Percentiles rank a stretch among this genome's conserved stretches.
Evolutionary conservation across 768 basidiomycete species (phyloP).

Genomic region (Boletus subcaerulescens): DNA sequence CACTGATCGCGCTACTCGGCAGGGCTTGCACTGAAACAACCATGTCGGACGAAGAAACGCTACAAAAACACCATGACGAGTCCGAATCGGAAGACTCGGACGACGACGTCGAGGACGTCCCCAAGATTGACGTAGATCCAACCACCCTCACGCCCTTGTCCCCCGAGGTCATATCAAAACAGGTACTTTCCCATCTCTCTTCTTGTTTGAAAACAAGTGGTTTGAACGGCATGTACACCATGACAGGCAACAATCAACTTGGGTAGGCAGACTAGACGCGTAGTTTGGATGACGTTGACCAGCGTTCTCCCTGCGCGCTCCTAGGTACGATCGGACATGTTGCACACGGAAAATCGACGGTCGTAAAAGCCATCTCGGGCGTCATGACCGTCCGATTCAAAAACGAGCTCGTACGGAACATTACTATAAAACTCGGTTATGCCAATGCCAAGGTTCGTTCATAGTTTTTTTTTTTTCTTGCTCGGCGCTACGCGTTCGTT

Average conservation of each 20-base stretch:
- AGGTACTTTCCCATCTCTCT: slow-evolving; percentile 47
- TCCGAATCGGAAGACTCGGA: slow-evolving; percentile 73
- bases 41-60: slow-evolving; percentile 72
- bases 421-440: slow-evolving; percentile 98
- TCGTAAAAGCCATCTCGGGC: slow-evolving; percentile 98
- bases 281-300: background rate
- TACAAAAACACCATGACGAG: slow-evolving; percentile 59
- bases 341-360: slow-evolving; percentile 95
- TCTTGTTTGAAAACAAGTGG: background rate
- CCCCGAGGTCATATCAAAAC: slow-evolving; percentile 88
- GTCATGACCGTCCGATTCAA: slow-evolving; percentile 99
- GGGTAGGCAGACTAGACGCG: slow-evolving; percentile 42
- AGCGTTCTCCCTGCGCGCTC: slow-evolving; percentile 1
- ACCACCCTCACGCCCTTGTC: slow-evolving; percentile 84
- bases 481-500: background rate
- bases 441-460: slow-evolving; percentile 91
- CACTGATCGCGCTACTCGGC: slow-evolving; percentile 8
- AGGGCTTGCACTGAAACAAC: slow-evolving; percentile 6
- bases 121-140: slow-evolving; percentile 73
- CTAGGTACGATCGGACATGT: slow-evolving; percentile 99
- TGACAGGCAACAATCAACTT: slow-evolving; percentile 89
- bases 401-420: slow-evolving; percentile 98
- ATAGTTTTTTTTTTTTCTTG: slow-evolving; percentile 1
- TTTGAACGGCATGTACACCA: slow-evolving; percentile 5
- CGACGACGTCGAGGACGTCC: slow-evolving; percentile 50